Base-by-base conservation (phyloP, 805 yeast genomes). In the Phaffomyces antillensis region DNA sequence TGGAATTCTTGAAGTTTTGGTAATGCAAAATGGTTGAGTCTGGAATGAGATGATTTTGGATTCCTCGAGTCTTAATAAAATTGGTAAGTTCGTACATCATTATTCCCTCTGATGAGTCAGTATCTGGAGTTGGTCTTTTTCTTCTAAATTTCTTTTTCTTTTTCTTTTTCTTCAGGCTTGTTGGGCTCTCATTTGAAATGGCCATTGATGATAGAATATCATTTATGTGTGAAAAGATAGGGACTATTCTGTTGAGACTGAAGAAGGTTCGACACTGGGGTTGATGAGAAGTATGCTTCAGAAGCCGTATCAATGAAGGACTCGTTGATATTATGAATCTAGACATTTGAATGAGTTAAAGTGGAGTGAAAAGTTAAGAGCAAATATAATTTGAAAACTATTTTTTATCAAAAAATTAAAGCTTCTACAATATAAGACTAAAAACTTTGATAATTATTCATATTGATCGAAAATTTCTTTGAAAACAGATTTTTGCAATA, bases 231-330 rank as follows among this genome's bases (percentile, higher is more conserved):
- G 45, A 43, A 7, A 43, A 4, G 25, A 43, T n/a, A 6, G 1
- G 71, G 67, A 26, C 23, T 20, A 20, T 72, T 69, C 7, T 32
- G 17, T 33, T 34, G 33, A 40, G 12, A 32, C 15, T 25, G 18
- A 40, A 20, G 23, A 39, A 32, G 6, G 18, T 23, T n/a, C 16
- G 16, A n/a, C 16, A 23, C n/a, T 36, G 41, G 1, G 10, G 31
- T 4, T 15, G 41, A 7, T 9, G 7, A 16, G 35, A 16, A 17
- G 6, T 5, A 32, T 16, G n/a, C 8, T 16, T n/a, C 5, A 32
- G 18, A 32, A 32, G 35, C 35, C 35, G 35, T 32, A 32, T 32
- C 35, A 16, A 10, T 32, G 18, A 7, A 18, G 10, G 20, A 31
- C 26, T n/a, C 7, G 32, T 15, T 1, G 12, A 10, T 28, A 5